Evolutionary conservation across 148 eudicot species (phyloP).

Genomic region (Camellia sinensis): DNA sequence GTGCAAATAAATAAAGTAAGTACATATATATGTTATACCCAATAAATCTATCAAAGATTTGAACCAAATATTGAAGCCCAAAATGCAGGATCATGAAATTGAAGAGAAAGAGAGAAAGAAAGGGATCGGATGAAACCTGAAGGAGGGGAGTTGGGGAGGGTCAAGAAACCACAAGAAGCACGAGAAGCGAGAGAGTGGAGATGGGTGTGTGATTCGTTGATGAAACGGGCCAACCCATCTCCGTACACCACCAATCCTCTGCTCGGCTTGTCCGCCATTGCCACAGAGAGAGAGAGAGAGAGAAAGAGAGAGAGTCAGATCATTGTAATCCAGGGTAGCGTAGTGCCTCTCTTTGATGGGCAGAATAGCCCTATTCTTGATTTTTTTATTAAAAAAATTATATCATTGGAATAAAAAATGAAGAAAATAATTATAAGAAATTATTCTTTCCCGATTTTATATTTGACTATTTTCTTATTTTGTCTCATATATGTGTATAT

Average conservation of each 20-base stretch:
- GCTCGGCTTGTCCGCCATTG: conserved; percentile 96
- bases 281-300: neutral
- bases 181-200: conserved; percentile 63
- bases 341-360: too few relatives aligned
- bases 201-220: conserved; percentile 54
- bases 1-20: neutral
- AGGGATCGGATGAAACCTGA: conserved; percentile 36
- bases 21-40: too few relatives aligned
- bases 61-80: neutral
- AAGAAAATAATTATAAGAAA: too few relatives aligned
- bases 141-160: conserved; percentile 61
- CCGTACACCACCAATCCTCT: conserved; percentile 75
- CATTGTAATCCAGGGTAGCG: too few relatives aligned
- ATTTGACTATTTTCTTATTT: too few relatives aligned
- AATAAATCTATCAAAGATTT: neutral
- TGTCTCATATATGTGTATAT: too few relatives aligned
- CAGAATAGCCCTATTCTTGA: too few relatives aligned
- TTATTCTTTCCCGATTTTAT: too few relatives aligned
- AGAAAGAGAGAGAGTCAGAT: neutral
- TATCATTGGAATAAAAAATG: too few relatives aligned
- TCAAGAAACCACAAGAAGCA: conserved; percentile 68
- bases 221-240: conserved; percentile 59
- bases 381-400: too few relatives aligned
- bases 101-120: neutral
- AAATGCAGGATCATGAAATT: neutral